Base-by-base conservation (phyloP, 371 early-diverging fungal genomes). In the Apophysomyces variabilis region DNA sequence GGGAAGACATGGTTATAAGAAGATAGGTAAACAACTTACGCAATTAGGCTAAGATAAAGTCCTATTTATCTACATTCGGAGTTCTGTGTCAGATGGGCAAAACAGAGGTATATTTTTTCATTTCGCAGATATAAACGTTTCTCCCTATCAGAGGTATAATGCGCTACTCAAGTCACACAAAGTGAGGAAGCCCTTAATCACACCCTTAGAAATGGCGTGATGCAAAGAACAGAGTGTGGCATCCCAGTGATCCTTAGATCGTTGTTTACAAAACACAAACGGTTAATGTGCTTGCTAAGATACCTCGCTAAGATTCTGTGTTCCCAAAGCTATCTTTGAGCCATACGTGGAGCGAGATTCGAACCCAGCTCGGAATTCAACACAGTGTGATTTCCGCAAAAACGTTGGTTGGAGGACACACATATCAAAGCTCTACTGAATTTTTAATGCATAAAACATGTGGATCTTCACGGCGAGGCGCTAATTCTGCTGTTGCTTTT, bases 1-100 rank as follows among this genome's bases (percentile, higher is more conserved):
- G 58, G 66, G 60, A 57, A 50, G 72, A 62, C 74, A 74, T 74
- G 39, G 60, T 70, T 47, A 41, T 38, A 57, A 46, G 46, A 58
- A 41, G 45, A 37, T n/a, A 58, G 21, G 46, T 16, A 46, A 60
- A 21, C 12, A 36, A 61, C 32, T 26, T 26, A 3, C 56, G 26
- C 47, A 54, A 54, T 41, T 57, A 16, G 26, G 13, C 36, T 8
- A 50, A 50, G 21, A 50, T 18, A 7, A 26, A 50, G 4, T 26
- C 21, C 5, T 50, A 50, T 50, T 50, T 50, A 50, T 50, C 54
- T 26, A 7, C 54, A 21, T 21, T n/a, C 54, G 54, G 54, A 50
- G 54, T 50, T 50, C 21, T 7, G n/a, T n/a, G 7, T 50, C 54
- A 41, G 41, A 41, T 13, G 41, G 41, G 4, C 41, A 41, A 41